Base-by-base conservation (phyloP, 2,329 filamentous ascomycete genomes). In the Ascochyta clinopodiicola region DNA sequence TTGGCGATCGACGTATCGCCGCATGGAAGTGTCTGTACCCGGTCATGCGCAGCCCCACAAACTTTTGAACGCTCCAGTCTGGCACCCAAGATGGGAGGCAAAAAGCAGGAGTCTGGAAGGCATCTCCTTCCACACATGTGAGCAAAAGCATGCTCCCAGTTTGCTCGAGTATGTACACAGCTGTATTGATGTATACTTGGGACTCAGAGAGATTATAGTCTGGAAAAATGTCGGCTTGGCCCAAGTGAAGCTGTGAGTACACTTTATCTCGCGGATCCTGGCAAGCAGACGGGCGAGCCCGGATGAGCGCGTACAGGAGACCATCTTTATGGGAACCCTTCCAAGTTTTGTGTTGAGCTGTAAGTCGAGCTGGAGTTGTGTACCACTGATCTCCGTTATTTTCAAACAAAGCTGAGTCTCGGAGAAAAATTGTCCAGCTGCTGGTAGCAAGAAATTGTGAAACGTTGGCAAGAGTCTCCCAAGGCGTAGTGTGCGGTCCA, bases 71-170 rank as follows among this genome's bases (percentile, higher is more conserved):
- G 24, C 44, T 56, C 62, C 62, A 68, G 40, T 66, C 62, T 2
- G 65, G 59, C 3, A 64, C 63, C 62, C 59, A 68, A 3, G 63
- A 67, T 10, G 60, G 62, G 13, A 68, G 35, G 6, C 31, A 31
- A 9, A 35, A 29, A 7, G 57, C 29, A 10, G 17, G 19, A 5
- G 36, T 37, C 19, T 62, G 63, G 17, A 63, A 64, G 2, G 59
- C 51, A 15, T 56, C 35, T 32, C 61, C 60, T 40, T 68, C 62
- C 7, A 61, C 57, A 48, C 45, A 60, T 9, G 55, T 56, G n/a
- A 64, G 45, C 6, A 64, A 27, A 1, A 61, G 42, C 21, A 66
- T 37, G 29, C 51, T 59, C 29, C 56, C 54, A 2, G 51, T 55
- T 21, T 61, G 24, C 17, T 56, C 29, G 6, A 67, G 19, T 13